A percentile compares a stretch with the other conserved stretches of the same genome.
phyloP scores from a whole-genome alignment of 495 filamentous ascomycete species.

The Penicillium egyptiacum region DNA sequence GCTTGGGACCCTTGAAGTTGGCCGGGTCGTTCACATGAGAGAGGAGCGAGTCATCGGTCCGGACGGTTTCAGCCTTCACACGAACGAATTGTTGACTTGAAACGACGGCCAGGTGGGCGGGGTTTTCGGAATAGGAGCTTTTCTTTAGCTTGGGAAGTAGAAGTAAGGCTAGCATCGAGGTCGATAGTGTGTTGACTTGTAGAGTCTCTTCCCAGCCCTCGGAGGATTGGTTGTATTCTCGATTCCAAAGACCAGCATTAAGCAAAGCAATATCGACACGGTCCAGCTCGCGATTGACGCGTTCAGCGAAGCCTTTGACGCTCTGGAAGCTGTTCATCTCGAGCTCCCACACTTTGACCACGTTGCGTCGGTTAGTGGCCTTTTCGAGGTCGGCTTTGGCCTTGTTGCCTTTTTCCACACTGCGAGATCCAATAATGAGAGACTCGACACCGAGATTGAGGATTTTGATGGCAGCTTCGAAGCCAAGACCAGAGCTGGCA shows the following conservation, averaged over 20 bases:
- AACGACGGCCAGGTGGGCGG: slow-evolving; percentile 40
- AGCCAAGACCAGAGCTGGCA: slow-evolving; percentile 52
- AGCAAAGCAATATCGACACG: slow-evolving; percentile 45
- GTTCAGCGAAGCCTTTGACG: slow-evolving; percentile 47
- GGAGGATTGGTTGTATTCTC: slow-evolving; percentile 30
- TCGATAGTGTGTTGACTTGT: slow-evolving; percentile 61
- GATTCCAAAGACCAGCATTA: slow-evolving; percentile 48
- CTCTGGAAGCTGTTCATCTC: slow-evolving; percentile 55
- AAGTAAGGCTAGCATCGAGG: slow-evolving; percentile 53
- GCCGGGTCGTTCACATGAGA: slow-evolving; percentile 34
- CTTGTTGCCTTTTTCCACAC: slow-evolving; percentile 44
- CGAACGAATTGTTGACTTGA: slow-evolving; percentile 46
- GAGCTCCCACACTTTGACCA: slow-evolving; percentile 53
- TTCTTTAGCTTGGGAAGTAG: slow-evolving; percentile 51
- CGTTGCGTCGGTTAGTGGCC: slow-evolving; percentile 39
- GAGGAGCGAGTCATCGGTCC: slow-evolving; percentile 33
- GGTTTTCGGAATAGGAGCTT: slow-evolving; percentile 25
- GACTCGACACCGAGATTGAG: slow-evolving; percentile 42
- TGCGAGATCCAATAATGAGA: slow-evolving; percentile 46
- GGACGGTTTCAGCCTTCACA: slow-evolving; percentile 36
- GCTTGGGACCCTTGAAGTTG: slow-evolving; percentile 34
- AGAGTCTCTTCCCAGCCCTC: slow-evolving; percentile 57
- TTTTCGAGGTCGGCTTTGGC: slow-evolving; percentile 49
- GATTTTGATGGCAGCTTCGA: slow-evolving; percentile 49
- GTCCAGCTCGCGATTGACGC: slow-evolving; percentile 37